phyloP scores from a whole-genome alignment of 371 early-diverging fungal genomes.

The Mortierella sp. region DNA sequence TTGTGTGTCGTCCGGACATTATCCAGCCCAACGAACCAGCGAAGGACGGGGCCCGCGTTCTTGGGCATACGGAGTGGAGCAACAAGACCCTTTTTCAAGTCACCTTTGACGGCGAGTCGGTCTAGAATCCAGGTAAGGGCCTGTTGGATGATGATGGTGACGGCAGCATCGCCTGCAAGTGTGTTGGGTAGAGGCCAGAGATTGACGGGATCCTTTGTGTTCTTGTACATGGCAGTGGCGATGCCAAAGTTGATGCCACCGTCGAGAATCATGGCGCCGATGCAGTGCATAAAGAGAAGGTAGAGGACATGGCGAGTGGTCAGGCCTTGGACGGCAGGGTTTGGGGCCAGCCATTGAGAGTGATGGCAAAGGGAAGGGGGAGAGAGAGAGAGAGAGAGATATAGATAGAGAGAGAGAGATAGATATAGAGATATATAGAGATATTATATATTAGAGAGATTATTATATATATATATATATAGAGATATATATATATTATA shows the following conservation, averaged over 20 bases:
- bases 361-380: background rate
- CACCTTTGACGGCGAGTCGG: constrained; percentile 34
- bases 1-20: background rate
- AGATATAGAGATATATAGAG: too few species aligned
- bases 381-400: constrained; percentile 2
- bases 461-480: too few species aligned
- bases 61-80: constrained; percentile 39
- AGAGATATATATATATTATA: too few species aligned
- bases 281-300: constrained; percentile 42
- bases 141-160: constrained; percentile 50
- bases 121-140: constrained; percentile 49
- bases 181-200: constrained; percentile 50
- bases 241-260: constrained; percentile 53
- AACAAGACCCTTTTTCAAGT: constrained; percentile 43
- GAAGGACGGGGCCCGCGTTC: constrained; percentile 19
- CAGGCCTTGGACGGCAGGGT: constrained; percentile 19
- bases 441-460: background rate
- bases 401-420: constrained; percentile 8
- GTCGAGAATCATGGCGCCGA: constrained; percentile 49
- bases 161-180: constrained; percentile 49
- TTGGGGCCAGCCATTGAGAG: constrained; percentile 24
- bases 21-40: constrained; percentile 46
- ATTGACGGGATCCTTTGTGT: constrained; percentile 15
- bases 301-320: constrained; percentile 47
- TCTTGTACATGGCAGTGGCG: constrained; percentile 54